These are phyloP conservation scores for Trichoderma orchidacearum DNA, from an alignment of 495 filamentous ascomycete genomes.

Conservation along the genomic window DNA sequence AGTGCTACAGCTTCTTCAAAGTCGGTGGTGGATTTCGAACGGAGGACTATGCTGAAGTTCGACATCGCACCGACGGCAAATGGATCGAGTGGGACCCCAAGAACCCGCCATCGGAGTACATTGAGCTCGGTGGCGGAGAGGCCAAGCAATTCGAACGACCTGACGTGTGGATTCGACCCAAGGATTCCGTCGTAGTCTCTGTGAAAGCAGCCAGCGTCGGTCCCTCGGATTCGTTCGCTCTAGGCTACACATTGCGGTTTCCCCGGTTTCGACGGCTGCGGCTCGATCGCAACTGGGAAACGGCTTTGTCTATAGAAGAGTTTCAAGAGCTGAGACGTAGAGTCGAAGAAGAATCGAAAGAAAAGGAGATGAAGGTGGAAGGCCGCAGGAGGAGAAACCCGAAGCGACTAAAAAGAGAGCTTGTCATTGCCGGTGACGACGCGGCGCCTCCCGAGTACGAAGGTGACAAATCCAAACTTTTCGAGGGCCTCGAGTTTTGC, in stretches of 20 bases:
- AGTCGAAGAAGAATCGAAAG: constrained; percentile 53
- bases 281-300: constrained; percentile 72
- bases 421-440: constrained; percentile 59
- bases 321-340: constrained; percentile 60
- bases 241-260: constrained; percentile 71
- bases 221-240: constrained; percentile 62
- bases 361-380: constrained; percentile 72
- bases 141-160: constrained; percentile 61
- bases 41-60: constrained; percentile 69
- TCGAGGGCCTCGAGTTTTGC: constrained; percentile 71
- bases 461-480: constrained; percentile 35
- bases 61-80: constrained; percentile 76
- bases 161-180: constrained; percentile 87
- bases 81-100: constrained; percentile 79
- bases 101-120: constrained; percentile 62
- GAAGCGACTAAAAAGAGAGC: constrained; percentile 52
- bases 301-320: constrained; percentile 60
- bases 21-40: constrained; percentile 87
- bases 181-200: constrained; percentile 72
- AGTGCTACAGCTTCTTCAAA: constrained; percentile 88
- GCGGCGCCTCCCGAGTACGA: constrained; percentile 33
- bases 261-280: constrained; percentile 79
- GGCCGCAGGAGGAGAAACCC: constrained; percentile 46
- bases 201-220: constrained; percentile 82
- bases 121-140: constrained; percentile 70